Percentiles rank a stretch among this genome's conserved stretches.
phyloP scores from a whole-genome alignment of 352 stramenopile species.

The Phytophthora sojae region DNA sequence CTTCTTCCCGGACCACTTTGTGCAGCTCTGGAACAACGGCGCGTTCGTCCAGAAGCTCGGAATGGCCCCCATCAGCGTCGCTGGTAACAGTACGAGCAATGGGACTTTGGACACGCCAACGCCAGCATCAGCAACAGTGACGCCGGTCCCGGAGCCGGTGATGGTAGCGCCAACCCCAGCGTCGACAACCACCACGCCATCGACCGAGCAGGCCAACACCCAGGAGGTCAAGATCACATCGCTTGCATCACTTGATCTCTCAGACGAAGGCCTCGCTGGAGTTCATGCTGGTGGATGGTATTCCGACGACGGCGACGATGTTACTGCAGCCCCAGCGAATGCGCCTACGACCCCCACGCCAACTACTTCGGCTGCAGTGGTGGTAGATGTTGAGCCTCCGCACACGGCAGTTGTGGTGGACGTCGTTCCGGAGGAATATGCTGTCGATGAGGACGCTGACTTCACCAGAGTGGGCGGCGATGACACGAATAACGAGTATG shows the following conservation, averaged over 20 bases:
- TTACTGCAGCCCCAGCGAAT: neutral
- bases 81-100: constrained; percentile 16
- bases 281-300: constrained; percentile 23
- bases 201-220: neutral
- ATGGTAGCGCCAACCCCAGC: neutral
- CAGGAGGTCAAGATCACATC: constrained; percentile 21
- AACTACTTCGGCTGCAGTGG: constrained; percentile 1
- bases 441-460: constrained; percentile 6
- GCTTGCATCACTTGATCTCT: constrained; percentile 4
- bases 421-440: constrained; percentile 11
- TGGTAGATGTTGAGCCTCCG: constrained; percentile 15
- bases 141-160: neutral
- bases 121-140: neutral
- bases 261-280: constrained; percentile 6
- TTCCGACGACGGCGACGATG: neutral
- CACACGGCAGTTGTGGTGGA: constrained; percentile 28
- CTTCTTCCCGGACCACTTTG: constrained; percentile 65
- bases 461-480: constrained; percentile 21
- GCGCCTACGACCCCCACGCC: constrained; percentile 11
- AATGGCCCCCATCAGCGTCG: constrained; percentile 23
- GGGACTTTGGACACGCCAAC: constrained; percentile 1
- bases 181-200: neutral
- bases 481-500: neutral
- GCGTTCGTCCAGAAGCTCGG: constrained; percentile 45
- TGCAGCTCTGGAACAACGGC: constrained; percentile 65